phyloP scores from a whole-genome alignment of 1,284 basidiomycete species.

The Coriolopsis trogii region DNA sequence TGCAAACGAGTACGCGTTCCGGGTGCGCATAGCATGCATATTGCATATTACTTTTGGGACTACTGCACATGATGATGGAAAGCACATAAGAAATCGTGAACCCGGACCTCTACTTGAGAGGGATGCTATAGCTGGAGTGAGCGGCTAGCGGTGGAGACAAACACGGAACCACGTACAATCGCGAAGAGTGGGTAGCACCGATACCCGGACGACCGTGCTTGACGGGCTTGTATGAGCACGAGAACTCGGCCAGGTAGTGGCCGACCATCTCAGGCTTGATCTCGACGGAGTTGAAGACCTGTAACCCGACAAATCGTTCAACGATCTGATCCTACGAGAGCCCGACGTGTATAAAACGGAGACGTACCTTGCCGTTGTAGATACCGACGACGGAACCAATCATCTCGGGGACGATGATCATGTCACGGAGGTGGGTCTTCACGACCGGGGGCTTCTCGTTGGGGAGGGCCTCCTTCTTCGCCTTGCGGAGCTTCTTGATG shows the following conservation, averaged over 20 bases:
- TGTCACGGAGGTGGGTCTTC: conserved; percentile 99
- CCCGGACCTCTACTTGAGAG: conserved; percentile 66
- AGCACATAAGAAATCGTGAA: conserved; percentile 32
- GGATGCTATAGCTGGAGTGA: conserved; percentile 52
- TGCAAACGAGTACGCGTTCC: conserved; percentile 22
- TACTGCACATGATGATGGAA: conserved; percentile 33
- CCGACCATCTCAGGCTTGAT: conserved; percentile 99
- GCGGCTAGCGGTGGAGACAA: conserved; percentile 5
- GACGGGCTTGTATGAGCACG: conserved; percentile 96
- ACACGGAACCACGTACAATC: conserved; percentile 54
- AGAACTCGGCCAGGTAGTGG: conserved; percentile 97
- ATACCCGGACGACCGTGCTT: conserved; percentile 99
- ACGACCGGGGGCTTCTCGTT: conserved; percentile 99
- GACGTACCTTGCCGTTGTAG: conserved; percentile 92
- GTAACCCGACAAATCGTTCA: neutral
- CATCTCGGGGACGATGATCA: conserved; percentile 99
- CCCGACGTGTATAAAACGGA: neutral
- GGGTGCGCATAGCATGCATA: conserved; percentile 32
- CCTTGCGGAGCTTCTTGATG: conserved; percentile 99
- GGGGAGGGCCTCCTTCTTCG: conserved; percentile 97
- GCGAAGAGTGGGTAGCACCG: conserved; percentile 89
- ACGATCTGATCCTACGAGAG: neutral
- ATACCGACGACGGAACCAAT: conserved; percentile 96
- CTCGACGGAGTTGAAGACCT: conserved; percentile 96
- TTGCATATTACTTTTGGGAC: conserved; percentile 37